These are phyloP conservation scores for Monosporozyma servazzii DNA, from an alignment of 805 yeast species.

Conservation along the genomic window DNA sequence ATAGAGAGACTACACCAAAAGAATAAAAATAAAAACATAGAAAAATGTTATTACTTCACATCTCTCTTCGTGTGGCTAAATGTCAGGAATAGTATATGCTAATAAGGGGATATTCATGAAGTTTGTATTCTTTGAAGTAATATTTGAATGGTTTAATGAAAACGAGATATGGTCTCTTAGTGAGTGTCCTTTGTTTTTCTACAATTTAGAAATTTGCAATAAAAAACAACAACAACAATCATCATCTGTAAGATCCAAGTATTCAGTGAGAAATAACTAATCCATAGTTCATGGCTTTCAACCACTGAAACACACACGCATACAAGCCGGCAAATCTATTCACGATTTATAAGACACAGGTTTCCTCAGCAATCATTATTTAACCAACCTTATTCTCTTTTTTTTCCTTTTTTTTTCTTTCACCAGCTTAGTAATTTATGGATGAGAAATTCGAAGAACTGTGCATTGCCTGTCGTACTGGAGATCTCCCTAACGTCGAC, in stretches of 20 bases:
- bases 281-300: neutral
- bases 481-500: constrained; percentile 59
- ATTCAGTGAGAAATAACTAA: neutral
- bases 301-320: neutral
- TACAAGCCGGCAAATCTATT: neutral
- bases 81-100: too few relatives aligned
- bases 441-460: constrained; percentile 36
- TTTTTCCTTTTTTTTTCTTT: neutral
- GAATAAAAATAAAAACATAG: neutral
- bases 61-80: too few relatives aligned
- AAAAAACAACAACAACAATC: neutral
- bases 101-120: too few relatives aligned
- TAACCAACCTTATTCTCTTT: neutral
- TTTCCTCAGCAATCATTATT: neutral
- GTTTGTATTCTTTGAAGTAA: too few relatives aligned
- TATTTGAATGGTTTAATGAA: too few relatives aligned
- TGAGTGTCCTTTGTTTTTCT: neutral
- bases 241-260: neutral
- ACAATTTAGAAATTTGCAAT: neutral
- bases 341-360: neutral
- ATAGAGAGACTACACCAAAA: neutral
- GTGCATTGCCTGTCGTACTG: constrained; percentile 58
- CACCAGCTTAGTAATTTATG: neutral
- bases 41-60: too few relatives aligned
- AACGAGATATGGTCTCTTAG: neutral